These are phyloP conservation scores for Wickerhamomyces silvicola DNA, from an alignment of 805 yeast genomes.

Conservation along the genomic window DNA sequence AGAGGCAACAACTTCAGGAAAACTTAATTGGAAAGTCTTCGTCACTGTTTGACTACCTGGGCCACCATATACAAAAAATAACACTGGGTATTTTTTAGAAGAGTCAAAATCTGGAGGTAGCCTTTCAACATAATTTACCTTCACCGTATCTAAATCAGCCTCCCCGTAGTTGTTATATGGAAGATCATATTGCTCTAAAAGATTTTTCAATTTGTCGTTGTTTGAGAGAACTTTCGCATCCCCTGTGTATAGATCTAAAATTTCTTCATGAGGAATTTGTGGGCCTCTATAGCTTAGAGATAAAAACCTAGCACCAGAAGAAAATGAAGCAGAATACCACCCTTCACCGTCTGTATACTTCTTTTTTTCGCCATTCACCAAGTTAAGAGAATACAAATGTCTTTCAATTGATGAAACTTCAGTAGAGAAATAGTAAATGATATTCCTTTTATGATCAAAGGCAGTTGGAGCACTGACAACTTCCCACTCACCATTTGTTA, in stretches of 20 bases:
- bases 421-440: conserved; percentile 63
- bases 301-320: conserved; percentile 70
- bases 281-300: conserved; percentile 77
- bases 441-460: conserved; percentile 45
- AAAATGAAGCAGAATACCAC: conserved; percentile 66
- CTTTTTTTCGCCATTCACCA: conserved; percentile 35
- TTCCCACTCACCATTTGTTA: conserved; percentile 85
- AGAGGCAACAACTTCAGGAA: conserved; percentile 73
- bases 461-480: conserved; percentile 70
- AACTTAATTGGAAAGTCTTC: conserved; percentile 52
- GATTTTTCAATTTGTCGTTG: conserved; percentile 33
- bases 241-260: conserved; percentile 46
- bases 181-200: conserved; percentile 40
- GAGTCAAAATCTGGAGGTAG: conserved; percentile 68
- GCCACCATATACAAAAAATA: conserved; percentile 91
- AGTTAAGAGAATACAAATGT: conserved; percentile 66
- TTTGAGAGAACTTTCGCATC: conserved; percentile 28
- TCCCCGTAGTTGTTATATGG: conserved; percentile 54
- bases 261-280: conserved; percentile 66
- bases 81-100: conserved; percentile 57
- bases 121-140: conserved; percentile 67
- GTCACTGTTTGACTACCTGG: conserved; percentile 87
- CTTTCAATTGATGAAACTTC: conserved; percentile 75
- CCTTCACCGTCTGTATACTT: conserved; percentile 44
- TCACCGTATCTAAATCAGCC: conserved; percentile 39